Base-by-base conservation (phyloP, 2,329 filamentous ascomycete species). In the Clonostachys sp. region DNA sequence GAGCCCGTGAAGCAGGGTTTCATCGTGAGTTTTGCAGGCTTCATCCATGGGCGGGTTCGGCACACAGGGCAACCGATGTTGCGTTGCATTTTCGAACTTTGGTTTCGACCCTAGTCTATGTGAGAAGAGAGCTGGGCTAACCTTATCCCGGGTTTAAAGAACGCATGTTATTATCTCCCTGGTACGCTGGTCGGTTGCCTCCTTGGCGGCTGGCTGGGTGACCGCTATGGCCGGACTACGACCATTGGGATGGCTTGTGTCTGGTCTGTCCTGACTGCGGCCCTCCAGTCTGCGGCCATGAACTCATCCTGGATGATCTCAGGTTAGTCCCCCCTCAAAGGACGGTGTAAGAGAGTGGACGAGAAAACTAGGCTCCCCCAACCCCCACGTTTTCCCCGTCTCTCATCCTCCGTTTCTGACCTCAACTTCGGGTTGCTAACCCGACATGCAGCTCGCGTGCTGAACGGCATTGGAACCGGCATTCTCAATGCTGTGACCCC, bases 221-320 rank as follows among this genome's bases (percentile, higher is more conserved):
- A 88, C 59, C 72, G 70, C 44, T 69, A 78, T 48, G 84, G 84
- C 1, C 70, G 84, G 46, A 80, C 86, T 52, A 78, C 73, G 57
- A 81, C 83, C 0, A 86, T 87, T 56, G 82, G 75, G 3, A 57
- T 79, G 1, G 83, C 80, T 12, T 68, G 77, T 20, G 56, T 72
- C 4, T 84, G 78, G 79, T 78, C 73, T 3, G 71, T 81, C 12
- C 46, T 83, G 14, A 84, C 84, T 1, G 86, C 84, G 1, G 65
- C 69, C 14, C 61, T 90, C 51, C 86, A 89, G 61, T 79, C 77
- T 51, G 81, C 81, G 1, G 82, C 86, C 0, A 75, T 80, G 65
- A 87, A 86, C 53, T 70, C 78, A 41, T 67, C 75, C 30, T 87
- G 84, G 84, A 88, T 88, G 84, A 83, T 86, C 50, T 83, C 78